A percentile compares a stretch with the other conserved stretches of the same genome.
phyloP scores from a whole-genome alignment of 1,284 basidiomycete species.

The Phellopilus nigrolimitatus region DNA sequence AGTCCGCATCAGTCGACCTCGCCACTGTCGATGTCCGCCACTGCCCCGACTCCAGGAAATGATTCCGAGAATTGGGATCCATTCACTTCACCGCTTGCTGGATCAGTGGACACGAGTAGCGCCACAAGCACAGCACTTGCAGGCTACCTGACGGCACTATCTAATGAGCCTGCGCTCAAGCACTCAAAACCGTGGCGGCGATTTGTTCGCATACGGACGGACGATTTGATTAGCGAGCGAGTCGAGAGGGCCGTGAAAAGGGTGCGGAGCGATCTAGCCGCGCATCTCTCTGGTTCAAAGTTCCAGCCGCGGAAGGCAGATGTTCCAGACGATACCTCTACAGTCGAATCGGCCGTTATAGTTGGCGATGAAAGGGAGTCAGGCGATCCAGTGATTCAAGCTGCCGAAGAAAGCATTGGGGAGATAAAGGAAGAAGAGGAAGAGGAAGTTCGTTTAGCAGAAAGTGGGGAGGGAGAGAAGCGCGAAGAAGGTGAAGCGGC shows the following conservation, averaged over 20 bases:
- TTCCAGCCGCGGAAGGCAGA: slow-evolving; percentile 30
- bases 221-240: slow-evolving; percentile 81
- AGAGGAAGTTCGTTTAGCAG: slow-evolving; percentile 24
- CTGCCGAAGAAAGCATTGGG: slow-evolving; percentile 5
- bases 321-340: slow-evolving; percentile 24
- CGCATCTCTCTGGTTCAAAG: slow-evolving; percentile 39
- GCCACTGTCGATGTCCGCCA: slow-evolving; percentile 11
- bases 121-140: slow-evolving; percentile 65
- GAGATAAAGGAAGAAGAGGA: slow-evolving; percentile 32
- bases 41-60: slow-evolving; percentile 14
- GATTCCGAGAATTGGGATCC: slow-evolving; percentile 22
- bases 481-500: slow-evolving; percentile 9
- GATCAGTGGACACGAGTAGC: slow-evolving; percentile 14
- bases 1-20: neutral
- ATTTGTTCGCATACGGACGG: slow-evolving; percentile 79
- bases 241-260: slow-evolving; percentile 85
- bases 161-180: slow-evolving; percentile 61
- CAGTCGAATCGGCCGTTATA: slow-evolving; percentile 18
- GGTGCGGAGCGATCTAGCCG: slow-evolving; percentile 78
- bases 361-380: slow-evolving; percentile 19
- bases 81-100: slow-evolving; percentile 17
- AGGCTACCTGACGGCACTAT: slow-evolving; percentile 71
- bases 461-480: slow-evolving; percentile 19
- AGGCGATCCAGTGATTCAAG: slow-evolving; percentile 8
- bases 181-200: slow-evolving; percentile 73